A percentile compares a stretch with the other conserved stretches of the same genome.
Conservation (phyloP, 352 stramenopile species). For the Aphanomyces stellatus region DNA sequence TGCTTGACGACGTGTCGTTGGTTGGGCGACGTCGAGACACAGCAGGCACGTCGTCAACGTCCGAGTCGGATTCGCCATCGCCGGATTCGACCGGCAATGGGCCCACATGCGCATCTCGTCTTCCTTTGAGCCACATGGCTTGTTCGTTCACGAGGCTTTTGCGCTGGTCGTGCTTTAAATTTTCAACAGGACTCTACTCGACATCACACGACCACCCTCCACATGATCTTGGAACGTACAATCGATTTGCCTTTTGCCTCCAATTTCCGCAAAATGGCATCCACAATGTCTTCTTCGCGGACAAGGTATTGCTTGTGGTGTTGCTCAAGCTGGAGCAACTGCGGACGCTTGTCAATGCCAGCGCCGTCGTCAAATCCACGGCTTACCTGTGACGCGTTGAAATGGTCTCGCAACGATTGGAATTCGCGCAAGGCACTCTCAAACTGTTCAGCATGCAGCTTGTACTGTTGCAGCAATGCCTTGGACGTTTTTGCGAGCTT, state of each 20-base stretch:
- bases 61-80: neutral
- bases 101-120: neutral
- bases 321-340: constrained; percentile 10
- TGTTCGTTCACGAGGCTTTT: constrained; percentile 39
- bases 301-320: constrained; percentile 4
- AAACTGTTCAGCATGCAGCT: constrained; percentile 16
- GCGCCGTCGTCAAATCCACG: neutral
- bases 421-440: constrained; percentile 8
- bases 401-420: neutral
- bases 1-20: too few relatives aligned
- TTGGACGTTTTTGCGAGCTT: constrained; percentile 34
- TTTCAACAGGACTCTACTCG: constrained; percentile 5
- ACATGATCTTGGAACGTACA: constrained; percentile 19
- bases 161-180: constrained; percentile 37
- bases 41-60: too few relatives aligned
- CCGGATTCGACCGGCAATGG: neutral
- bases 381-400: neutral
- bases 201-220: constrained; percentile 2
- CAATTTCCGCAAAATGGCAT: constrained; percentile 19
- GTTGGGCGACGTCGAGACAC: too few relatives aligned
- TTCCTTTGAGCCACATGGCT: constrained; percentile 43
- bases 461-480: constrained; percentile 30
- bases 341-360: neutral
- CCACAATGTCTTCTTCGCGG: constrained; percentile 22
- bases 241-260: constrained; percentile 18